A percentile compares a stretch with the other conserved stretches of the same genome.
These are phyloP conservation scores for Coccinonectria pachysandricola DNA, from an alignment of 2,329 filamentous ascomycete species.

Conservation along the genomic window DNA sequence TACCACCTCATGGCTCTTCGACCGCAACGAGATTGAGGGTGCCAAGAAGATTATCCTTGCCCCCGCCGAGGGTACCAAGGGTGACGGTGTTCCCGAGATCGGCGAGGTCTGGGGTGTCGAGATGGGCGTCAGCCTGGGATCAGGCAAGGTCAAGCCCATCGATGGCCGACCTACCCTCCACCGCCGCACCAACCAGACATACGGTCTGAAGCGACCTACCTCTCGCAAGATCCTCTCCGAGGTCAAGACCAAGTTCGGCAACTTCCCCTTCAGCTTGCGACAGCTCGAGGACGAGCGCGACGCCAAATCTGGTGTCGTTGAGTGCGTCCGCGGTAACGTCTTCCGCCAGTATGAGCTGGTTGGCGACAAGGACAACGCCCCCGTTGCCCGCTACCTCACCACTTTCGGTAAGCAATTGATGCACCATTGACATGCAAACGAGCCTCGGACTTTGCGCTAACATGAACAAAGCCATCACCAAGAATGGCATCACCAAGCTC, in stretches of 20 bases:
- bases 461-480: slow-evolving; percentile 66
- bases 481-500: slow-evolving; percentile 88
- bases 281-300: slow-evolving; percentile 95
- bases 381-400: slow-evolving; percentile 79
- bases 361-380: slow-evolving; percentile 79
- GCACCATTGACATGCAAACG: too few species aligned
- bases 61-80: slow-evolving; percentile 76
- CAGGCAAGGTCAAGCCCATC: slow-evolving; percentile 89
- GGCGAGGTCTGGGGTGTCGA: slow-evolving; percentile 98
- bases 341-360: slow-evolving; percentile 94
- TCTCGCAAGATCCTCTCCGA: slow-evolving; percentile 89
- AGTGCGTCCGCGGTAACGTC: slow-evolving; percentile 88
- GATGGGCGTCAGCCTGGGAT: slow-evolving; percentile 81
- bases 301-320: slow-evolving; percentile 89
- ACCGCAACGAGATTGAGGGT: slow-evolving; percentile 94
- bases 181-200: slow-evolving; percentile 84
- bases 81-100: slow-evolving; percentile 78
- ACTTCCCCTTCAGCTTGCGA: slow-evolving; percentile 93
- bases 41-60: slow-evolving; percentile 95
- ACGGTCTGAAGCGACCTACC: slow-evolving; percentile 85
- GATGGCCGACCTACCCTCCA: slow-evolving; percentile 85
- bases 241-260: slow-evolving; percentile 93
- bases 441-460: slow-evolving; percentile 10
- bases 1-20: slow-evolving; percentile 95
- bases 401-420: slow-evolving; percentile 69